Evolutionary conservation across 2,329 filamentous ascomycete species (phyloP), one percentile per base, ranked within the genome.

Genomic region (Nigrospora oryzae): DNA sequence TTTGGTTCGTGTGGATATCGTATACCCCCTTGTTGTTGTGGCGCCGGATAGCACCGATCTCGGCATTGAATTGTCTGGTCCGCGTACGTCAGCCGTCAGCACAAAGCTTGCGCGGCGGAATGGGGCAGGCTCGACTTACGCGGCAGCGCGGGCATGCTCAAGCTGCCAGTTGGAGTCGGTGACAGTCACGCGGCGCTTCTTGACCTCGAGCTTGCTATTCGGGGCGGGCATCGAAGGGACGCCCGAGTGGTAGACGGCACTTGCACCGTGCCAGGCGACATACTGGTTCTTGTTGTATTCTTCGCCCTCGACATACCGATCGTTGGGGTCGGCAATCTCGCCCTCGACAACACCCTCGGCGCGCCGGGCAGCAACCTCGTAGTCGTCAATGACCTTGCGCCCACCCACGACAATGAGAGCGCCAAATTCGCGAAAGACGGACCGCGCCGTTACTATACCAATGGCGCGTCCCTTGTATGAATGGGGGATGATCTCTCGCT

Each of bases 271-370:
- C 93, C 93, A 98, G 28, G 93, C 93, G 28, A 98, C 93, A 60
- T 96, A 98, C 63, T 96, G 90, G 61, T 98, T 98, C 68, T 91
- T 89, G 73, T 98, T 96, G 74, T 98, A 98, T n/a, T 83, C 75
- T 61, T 94, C 85, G 35, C 84, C 86, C 10, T 77, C 76, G 23
- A 89, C 78, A 36, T 90, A 76, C 48, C 75, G 76, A 64, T 98
- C 93, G 48, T 89, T 84, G 0, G 91, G 91, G 58, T 97, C 93
- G 15, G 90, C 93, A 19, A 97, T 63, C 61, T 95, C 89, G 51
- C 93, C 93, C 63, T 96, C 91, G 3, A 88, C 76, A 23, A 83
- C 83, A 17, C 90, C 91, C 42, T 87, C 81, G 40, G 83, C 84
- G 40, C 81, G 79, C 31, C 84, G 84, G 53, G 82, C 83, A 31